Evolutionary conservation across 805 yeast species (phyloP).

Genomic region (Candida takata): DNA sequence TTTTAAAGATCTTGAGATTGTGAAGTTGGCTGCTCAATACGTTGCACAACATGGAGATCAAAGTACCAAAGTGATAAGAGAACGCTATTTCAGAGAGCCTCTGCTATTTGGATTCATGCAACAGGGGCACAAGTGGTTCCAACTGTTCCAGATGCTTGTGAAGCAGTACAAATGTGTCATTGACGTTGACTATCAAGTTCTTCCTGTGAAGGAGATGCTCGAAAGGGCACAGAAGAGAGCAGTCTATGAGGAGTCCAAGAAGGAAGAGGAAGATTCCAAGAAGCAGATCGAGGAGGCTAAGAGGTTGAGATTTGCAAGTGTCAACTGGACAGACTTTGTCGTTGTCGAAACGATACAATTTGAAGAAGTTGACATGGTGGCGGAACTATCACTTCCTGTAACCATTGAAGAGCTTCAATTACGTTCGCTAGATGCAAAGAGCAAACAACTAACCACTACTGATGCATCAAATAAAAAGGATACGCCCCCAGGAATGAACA

Average conservation of each 20-base stretch:
- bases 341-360: conserved; percentile 65
- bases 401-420: conserved; percentile 51
- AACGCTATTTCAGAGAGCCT: conserved; percentile 27
- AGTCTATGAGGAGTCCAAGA: conserved; percentile 34
- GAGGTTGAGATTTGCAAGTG: conserved; percentile 56
- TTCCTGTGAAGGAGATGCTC: conserved; percentile 29
- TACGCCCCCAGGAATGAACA: conserved; percentile 45
- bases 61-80: conserved; percentile 31
- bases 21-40: conserved; percentile 66
- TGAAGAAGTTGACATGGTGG: conserved; percentile 50
- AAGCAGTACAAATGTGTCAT: conserved; percentile 44
- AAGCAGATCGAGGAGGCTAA: conserved; percentile 27
- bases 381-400: conserved; percentile 47
- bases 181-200: conserved; percentile 14
- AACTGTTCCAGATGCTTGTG: conserved; percentile 41
- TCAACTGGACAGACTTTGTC: conserved; percentile 84
- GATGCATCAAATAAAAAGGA: not conserved
- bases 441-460: conserved; percentile 12
- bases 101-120: conserved; percentile 66
- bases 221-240: conserved; percentile 50
- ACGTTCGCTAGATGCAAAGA: conserved; percentile 40
- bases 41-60: conserved; percentile 53
- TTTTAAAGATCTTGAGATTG: conserved; percentile 54
- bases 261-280: conserved; percentile 30
- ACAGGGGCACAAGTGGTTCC: conserved; percentile 51